These are phyloP conservation scores for Heracleum sosnowskyi DNA, from an alignment of 129 eudicot species.

Conservation along the genomic window DNA sequence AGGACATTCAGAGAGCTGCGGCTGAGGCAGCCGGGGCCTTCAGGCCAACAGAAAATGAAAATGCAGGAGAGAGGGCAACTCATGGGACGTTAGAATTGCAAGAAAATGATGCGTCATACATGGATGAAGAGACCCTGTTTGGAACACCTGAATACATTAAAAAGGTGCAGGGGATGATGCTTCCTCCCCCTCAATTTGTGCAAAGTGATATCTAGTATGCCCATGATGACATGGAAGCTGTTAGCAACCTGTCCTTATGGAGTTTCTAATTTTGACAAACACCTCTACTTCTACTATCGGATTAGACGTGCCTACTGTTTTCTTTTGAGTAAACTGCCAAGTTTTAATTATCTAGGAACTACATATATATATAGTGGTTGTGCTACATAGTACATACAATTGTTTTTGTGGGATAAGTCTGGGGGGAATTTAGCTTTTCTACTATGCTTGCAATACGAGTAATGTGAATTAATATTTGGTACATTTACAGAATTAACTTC, in stretches of 20 bases:
- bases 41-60: slow-evolving; percentile 12
- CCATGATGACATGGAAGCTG: slow-evolving; percentile 33
- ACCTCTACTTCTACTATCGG: background rate
- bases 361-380: background rate
- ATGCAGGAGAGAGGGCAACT: slow-evolving; percentile 2
- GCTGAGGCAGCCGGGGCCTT: slow-evolving; percentile 66
- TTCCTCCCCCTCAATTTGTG: slow-evolving; percentile 40
- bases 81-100: background rate
- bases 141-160: slow-evolving; percentile 51
- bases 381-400: background rate
- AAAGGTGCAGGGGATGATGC: slow-evolving; percentile 60
- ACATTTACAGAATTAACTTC: too few relatives aligned
- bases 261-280: slow-evolving; percentile 15
- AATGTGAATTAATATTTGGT: background rate
- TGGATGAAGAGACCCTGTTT: slow-evolving; percentile 48
- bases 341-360: background rate
- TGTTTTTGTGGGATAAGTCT: too few relatives aligned
- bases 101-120: slow-evolving; percentile 19
- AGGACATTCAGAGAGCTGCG: slow-evolving; percentile 67
- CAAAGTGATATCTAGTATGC: slow-evolving; percentile 4
- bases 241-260: slow-evolving; percentile 42
- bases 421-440: background rate
- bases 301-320: background rate
- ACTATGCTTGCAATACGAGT: background rate
- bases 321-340: background rate